phyloP scores from a whole-genome alignment of 257 asterid genomes.

The Cruciata laevipes region DNA sequence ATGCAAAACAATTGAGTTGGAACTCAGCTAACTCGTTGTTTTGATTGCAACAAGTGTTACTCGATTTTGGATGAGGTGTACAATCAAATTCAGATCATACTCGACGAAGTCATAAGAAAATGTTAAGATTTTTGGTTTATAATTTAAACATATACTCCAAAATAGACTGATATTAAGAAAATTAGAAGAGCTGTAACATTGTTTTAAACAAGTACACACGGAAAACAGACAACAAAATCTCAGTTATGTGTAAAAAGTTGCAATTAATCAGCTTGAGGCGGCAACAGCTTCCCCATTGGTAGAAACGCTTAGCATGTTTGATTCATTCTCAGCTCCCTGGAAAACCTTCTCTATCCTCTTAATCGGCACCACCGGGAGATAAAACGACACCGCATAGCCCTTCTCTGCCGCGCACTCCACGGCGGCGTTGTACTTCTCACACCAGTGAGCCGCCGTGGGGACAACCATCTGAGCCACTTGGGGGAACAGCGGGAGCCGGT shows the following conservation, averaged over 20 bases:
- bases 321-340: constrained; percentile 27
- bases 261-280: constrained; percentile 8
- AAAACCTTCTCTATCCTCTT: constrained; percentile 62
- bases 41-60: too few relatives aligned
- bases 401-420: constrained; percentile 33
- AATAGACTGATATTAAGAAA: too few relatives aligned
- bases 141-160: too few relatives aligned
- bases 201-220: too few relatives aligned
- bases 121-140: too few relatives aligned
- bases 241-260: neutral
- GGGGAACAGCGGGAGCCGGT: constrained; percentile 53
- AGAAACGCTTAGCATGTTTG: neutral
- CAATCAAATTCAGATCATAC: too few relatives aligned
- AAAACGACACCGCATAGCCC: constrained; percentile 44
- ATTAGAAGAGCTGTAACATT: too few relatives aligned
- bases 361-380: constrained; percentile 54
- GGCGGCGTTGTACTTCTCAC: constrained; percentile 59
- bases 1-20: too few relatives aligned
- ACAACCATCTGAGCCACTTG: constrained; percentile 59
- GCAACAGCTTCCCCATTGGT: neutral
- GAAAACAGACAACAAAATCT: neutral
- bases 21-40: too few relatives aligned
- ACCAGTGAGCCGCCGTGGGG: constrained; percentile 75
- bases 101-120: too few relatives aligned
- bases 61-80: too few relatives aligned